phyloP scores from a whole-genome alignment of 139 green algal species.

The Pycnococcus provasolii region DNA sequence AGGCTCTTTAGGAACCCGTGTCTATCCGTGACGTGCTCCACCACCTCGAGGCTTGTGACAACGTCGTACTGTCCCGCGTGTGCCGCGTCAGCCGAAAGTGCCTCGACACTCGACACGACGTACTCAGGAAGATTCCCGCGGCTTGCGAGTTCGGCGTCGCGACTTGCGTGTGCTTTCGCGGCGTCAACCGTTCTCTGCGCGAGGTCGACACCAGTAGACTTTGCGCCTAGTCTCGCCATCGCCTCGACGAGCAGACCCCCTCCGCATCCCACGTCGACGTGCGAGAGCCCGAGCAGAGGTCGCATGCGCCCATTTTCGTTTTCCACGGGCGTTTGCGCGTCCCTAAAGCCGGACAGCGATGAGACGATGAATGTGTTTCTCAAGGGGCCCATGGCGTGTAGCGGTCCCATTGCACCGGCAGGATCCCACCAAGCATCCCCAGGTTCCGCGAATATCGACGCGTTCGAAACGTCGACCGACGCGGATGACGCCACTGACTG shows the following conservation, averaged over 20 bases:
- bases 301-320: slow-evolving; percentile 39
- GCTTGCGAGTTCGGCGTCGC: too few relatives aligned
- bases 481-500: too few relatives aligned
- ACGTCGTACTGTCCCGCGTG: slow-evolving; percentile 22
- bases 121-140: too few relatives aligned
- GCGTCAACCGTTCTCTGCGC: too few relatives aligned
- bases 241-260: slow-evolving; percentile 27
- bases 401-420: slow-evolving; percentile 53
- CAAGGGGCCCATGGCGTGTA: slow-evolving; percentile 72
- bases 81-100: too few relatives aligned
- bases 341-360: slow-evolving; percentile 31
- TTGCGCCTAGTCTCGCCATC: slow-evolving; percentile 19
- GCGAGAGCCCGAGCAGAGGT: slow-evolving; percentile 33
- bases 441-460: too few relatives aligned
- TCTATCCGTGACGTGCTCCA: slow-evolving; percentile 34
- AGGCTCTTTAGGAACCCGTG: slow-evolving; percentile 37
- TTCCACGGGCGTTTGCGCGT: neutral
- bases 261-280: slow-evolving; percentile 28
- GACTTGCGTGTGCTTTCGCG: too few relatives aligned
- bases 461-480: too few relatives aligned
- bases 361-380: slow-evolving; percentile 56
- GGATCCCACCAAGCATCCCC: too few relatives aligned
- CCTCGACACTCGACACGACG: too few relatives aligned
- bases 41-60: slow-evolving; percentile 25
- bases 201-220: slow-evolving; percentile 12